Evolutionary conservation across 768 basidiomycete genomes (phyloP).

Genomic region (Termitomyces sp.): DNA sequence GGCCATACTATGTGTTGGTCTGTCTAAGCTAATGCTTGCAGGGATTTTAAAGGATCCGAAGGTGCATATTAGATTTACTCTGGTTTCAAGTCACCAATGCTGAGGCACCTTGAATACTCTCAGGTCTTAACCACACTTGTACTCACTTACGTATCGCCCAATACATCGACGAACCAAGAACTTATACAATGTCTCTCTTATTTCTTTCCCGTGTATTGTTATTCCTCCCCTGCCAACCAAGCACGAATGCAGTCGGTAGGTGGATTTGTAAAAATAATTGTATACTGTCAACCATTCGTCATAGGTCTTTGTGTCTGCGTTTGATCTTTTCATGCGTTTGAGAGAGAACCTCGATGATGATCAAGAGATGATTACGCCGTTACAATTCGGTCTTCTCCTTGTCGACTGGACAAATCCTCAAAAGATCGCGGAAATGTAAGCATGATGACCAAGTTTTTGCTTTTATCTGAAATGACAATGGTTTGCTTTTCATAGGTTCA

Average conservation of each 20-base stretch:
- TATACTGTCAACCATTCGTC: not conserved
- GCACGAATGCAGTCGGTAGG: slow-evolving; percentile 48
- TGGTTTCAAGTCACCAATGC: not conserved
- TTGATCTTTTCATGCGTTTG: slow-evolving; percentile 51
- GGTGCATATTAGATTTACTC: slow-evolving; percentile 32
- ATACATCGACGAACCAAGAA: slow-evolving; percentile 78
- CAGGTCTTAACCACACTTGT: slow-evolving; percentile 38
- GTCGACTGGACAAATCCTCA: slow-evolving; percentile 87
- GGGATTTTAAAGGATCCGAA: slow-evolving; percentile 79
- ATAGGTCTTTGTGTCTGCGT: slow-evolving; percentile 70
- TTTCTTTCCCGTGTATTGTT: slow-evolving; percentile 94
- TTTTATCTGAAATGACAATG: not conserved
- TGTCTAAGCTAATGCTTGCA: slow-evolving; percentile 84
- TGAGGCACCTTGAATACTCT: not conserved
- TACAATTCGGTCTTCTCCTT: slow-evolving; percentile 74
- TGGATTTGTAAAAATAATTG: not conserved
- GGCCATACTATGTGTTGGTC: slow-evolving; percentile 74
- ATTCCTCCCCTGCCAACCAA: slow-evolving; percentile 79
- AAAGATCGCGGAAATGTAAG: slow-evolving; percentile 51
- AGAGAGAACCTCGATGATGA: slow-evolving; percentile 66
- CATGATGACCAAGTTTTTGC: not conserved
- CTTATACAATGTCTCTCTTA: slow-evolving; percentile 91
- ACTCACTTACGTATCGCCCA: slow-evolving; percentile 76
- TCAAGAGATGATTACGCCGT: slow-evolving; percentile 66
- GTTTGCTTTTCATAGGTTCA: slow-evolving; percentile 2